Percentiles rank a stretch among this genome's conserved stretches.
Conservation (phyloP, 1,284 basidiomycete genomes). For the Paramarasmius palmivorus region DNA sequence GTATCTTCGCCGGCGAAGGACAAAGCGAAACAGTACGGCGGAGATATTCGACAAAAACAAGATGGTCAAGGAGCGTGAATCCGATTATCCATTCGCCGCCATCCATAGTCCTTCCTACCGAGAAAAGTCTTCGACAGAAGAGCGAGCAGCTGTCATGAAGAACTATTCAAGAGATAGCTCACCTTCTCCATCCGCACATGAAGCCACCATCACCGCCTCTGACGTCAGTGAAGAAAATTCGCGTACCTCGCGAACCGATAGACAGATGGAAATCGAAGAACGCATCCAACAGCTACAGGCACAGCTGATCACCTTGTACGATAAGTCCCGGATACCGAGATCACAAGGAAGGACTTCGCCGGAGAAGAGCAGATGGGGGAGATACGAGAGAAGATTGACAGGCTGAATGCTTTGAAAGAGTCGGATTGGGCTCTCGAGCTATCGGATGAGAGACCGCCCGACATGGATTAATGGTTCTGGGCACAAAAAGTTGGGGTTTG, state of each 20-base stretch:
- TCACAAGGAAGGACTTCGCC: neutral
- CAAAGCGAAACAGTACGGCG: neutral
- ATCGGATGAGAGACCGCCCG: neutral
- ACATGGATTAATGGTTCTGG: neutral
- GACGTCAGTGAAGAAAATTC: neutral
- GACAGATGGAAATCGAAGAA: slow-evolving; percentile 2
- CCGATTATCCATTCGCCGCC: neutral
- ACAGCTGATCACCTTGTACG: neutral
- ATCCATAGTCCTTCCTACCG: neutral
- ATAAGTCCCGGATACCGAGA: neutral
- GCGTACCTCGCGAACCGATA: neutral
- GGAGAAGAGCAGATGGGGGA: neutral
- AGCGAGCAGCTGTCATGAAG: neutral
- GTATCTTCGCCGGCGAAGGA: neutral
- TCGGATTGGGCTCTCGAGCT: neutral
- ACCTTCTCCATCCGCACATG: neutral
- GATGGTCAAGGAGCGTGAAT: neutral
- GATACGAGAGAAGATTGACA: neutral
- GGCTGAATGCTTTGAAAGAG: neutral
- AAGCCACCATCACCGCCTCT: neutral
- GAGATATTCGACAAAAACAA: neutral
- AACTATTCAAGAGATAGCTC: neutral
- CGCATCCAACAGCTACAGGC: neutral
- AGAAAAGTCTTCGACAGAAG: neutral
- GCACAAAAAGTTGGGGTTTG: neutral